Percentiles rank a stretch among this genome's conserved stretches.
Evolutionary conservation across 1,139 yeast species (phyloP).

Genomic region (Sugiyamaella pinicola): DNA sequence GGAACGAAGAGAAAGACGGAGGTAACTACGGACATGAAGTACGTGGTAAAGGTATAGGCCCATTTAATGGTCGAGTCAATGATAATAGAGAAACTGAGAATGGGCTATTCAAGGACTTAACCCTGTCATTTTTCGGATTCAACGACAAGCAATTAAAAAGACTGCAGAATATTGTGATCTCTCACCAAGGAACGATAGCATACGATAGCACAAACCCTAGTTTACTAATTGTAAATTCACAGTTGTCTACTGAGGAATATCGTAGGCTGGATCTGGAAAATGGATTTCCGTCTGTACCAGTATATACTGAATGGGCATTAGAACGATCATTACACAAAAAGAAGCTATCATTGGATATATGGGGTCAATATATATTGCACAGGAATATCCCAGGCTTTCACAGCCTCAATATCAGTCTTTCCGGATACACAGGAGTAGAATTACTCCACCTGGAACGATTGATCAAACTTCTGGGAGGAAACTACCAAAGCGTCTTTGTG

Average conservation of each 20-base stretch:
- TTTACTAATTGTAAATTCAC: conserved; percentile 38
- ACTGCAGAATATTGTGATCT: conserved; percentile 43
- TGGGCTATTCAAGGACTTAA: conserved; percentile 32
- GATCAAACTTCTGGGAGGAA: conserved; percentile 51
- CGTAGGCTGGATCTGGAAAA: background rate
- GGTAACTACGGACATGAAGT: conserved; percentile 9
- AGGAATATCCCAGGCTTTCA: conserved; percentile 42
- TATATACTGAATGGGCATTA: conserved; percentile 75
- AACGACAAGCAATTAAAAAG: conserved; percentile 31
- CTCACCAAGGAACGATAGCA: conserved; percentile 40
- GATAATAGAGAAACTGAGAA: background rate
- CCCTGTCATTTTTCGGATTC: conserved; percentile 34
- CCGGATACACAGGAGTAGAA: conserved; percentile 87
- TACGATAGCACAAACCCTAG: conserved; percentile 14
- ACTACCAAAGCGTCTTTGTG: conserved; percentile 54
- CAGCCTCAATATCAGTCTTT: conserved; percentile 58
- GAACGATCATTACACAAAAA: conserved; percentile 75
- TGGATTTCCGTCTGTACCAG: conserved; percentile 11
- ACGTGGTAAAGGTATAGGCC: background rate
- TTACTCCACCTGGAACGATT: conserved; percentile 71
- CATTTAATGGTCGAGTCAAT: background rate
- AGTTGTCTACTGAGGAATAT: conserved; percentile 14
- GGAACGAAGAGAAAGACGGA: background rate
- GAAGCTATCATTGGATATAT: conserved; percentile 57
- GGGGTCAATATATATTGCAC: conserved; percentile 66